Base-by-base conservation (phyloP, 2,329 filamentous ascomycete genomes). In the Parascedosporium putredinis region DNA sequence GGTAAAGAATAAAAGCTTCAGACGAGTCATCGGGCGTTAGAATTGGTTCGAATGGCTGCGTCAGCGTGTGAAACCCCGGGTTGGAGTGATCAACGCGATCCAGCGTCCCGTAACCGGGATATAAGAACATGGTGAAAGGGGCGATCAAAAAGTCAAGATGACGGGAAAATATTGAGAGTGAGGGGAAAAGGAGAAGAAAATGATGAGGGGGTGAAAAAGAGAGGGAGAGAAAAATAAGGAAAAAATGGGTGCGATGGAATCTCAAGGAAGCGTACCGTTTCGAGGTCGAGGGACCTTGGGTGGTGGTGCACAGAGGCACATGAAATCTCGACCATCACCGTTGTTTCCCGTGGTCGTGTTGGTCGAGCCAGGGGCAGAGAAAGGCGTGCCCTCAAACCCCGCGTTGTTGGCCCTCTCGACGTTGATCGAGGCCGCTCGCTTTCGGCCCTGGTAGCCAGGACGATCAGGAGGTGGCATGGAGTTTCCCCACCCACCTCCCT, bases 1-100 rank as follows among this genome's bases (percentile, higher is more conserved):
- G 88, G 71, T 95, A 98, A 58, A 98, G 75, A 57, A 98, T 98
- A 70, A 98, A 98, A 47, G 91, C 93, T 98, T 20, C 12, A 24
- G 8, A 8, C 14, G 25, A 9, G 44, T 46, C 20, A 46, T n/a
- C n/a, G n/a, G n/a, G n/a, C n/a, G n/a, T n/a, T n/a, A n/a, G n/a
- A n/a, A n/a, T n/a, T n/a, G n/a, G n/a, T n/a, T n/a, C n/a, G n/a
- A n/a, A n/a, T n/a, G n/a, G n/a, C n/a, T n/a, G n/a, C n/a, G n/a
- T n/a, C n/a, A n/a, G n/a, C n/a, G n/a, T n/a, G n/a, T n/a, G n/a
- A n/a, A n/a, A n/a, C n/a, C n/a, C n/a, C n/a, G 31, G 20, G 4
- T 31, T 22, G 44, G n/a, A n/a, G n/a, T n/a, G n/a, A n/a, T n/a
- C n/a, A n/a, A n/a, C n/a, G n/a, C n/a, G n/a, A n/a, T n/a, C n/a